Evolutionary conservation across 2,329 filamentous ascomycete species (phyloP).

Genomic region (Tricladium varicosporioides): DNA sequence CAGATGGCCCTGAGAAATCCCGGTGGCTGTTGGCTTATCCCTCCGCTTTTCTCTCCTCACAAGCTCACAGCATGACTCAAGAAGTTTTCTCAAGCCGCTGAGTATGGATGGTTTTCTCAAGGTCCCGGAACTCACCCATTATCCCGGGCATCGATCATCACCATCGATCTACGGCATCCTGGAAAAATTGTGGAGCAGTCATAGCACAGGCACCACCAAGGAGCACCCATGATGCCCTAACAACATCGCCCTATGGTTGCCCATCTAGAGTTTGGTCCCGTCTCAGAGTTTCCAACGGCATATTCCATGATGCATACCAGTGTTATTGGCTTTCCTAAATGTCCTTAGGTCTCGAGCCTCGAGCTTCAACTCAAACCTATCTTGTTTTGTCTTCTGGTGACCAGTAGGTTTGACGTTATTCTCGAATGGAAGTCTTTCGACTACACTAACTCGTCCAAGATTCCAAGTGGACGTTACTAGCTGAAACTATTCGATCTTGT

Average conservation of each 20-base stretch:
- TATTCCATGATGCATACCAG: not conserved
- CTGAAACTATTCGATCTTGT: no score
- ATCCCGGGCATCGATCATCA: not conserved
- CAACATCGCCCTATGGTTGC: not conserved
- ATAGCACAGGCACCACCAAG: not conserved
- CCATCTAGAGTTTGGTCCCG: not conserved
- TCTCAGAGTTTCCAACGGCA: not conserved
- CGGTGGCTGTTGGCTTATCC: no score
- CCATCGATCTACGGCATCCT: not conserved
- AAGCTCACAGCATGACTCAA: not conserved
- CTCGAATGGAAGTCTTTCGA: no score
- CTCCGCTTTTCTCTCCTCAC: no score
- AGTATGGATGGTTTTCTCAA: not conserved
- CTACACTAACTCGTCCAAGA: no score
- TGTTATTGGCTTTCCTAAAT: no score
- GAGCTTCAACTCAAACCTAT: no score
- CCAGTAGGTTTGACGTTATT: no score
- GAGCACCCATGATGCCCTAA: not conserved
- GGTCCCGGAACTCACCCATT: not conserved
- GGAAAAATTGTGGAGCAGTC: not conserved
- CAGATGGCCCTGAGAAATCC: no score
- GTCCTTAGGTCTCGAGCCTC: no score
- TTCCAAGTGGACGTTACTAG: no score
- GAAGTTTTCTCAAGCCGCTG: not conserved
- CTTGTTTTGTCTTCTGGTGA: no score